Conservation (phyloP, 306 rosid species). For the Biancaea sappan region DNA sequence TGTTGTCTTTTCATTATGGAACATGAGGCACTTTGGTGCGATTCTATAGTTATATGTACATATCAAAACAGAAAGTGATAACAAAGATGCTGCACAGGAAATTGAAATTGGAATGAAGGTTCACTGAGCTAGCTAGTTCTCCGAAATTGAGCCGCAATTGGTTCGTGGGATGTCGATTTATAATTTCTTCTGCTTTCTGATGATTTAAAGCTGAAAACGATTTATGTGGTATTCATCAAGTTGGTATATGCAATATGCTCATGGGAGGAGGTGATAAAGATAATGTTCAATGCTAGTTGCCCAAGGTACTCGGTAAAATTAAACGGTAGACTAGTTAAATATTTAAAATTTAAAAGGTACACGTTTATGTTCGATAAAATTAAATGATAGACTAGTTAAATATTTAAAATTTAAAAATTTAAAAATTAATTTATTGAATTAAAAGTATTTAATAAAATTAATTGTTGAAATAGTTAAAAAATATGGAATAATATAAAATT, state of each 20-base stretch:
- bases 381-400: too few relatives aligned
- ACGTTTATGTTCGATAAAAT: too few relatives aligned
- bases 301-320: too few relatives aligned
- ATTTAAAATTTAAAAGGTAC: too few relatives aligned
- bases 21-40: constrained; percentile 33
- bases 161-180: background rate
- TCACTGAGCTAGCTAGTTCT: constrained; percentile 15
- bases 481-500: too few relatives aligned
- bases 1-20: constrained; percentile 31
- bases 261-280: too few relatives aligned
- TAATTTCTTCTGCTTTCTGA: constrained; percentile 6
- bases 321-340: too few relatives aligned
- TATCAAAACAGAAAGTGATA: constrained; percentile 39
- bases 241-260: background rate
- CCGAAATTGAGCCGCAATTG: background rate
- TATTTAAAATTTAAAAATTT: too few relatives aligned
- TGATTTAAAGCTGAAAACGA: background rate
- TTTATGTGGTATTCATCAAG: background rate
- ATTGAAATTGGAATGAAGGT: constrained; percentile 37
- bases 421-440: too few relatives aligned
- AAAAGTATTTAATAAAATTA: too few relatives aligned
- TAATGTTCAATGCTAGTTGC: too few relatives aligned
- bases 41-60: constrained; percentile 50
- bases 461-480: too few relatives aligned
- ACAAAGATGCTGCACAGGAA: constrained; percentile 37